Base-by-base conservation (phyloP, 2,329 filamentous ascomycete species). In the Monosporascus ibericus region DNA sequence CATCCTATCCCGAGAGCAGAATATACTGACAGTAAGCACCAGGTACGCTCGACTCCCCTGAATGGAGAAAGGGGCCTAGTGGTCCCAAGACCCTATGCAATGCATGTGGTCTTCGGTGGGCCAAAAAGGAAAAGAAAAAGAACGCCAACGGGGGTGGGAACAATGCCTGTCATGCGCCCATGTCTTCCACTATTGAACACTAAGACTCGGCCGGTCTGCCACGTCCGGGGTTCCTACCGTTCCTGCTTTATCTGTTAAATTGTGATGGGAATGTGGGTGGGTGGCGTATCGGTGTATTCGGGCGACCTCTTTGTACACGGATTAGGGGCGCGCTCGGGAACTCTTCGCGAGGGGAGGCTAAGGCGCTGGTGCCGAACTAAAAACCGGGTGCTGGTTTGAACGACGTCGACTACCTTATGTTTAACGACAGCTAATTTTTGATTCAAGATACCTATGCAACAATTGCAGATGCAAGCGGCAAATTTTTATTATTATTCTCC, bases 11-110 rank as follows among this genome's bases (percentile, higher is more conserved):
- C 8, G 27, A 30, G 27, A 11, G 27, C 9, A 11, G 56, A 47
- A 54, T 55, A 38, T 50, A 42, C 36, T 53, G 17, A 58, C 58
- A 37, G 25, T 42, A 48, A 11, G 27, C 6, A 48, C 5, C 55
- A 86, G 82, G 82, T 36, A 96, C 90, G 0, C 78, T 95, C 40
- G 92, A 96, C 65, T 95, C 90, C 17, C 92, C 92, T 0, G 92
- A 97, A 74, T 97, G 92, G 92, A 81, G 92, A 56, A 96, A 96
- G 69, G 92, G 92, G 0, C 92, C 92, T 0, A 90, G 83, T 57
- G 92, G 92, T 2, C 92, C 92, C 1, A 96, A 97, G 71, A 96
- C 92, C 8, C 74, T 97, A 14, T 97, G 92, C 71, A 97, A 97
- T 72, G 92, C 92, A 7, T 97, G 92, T 67, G 92, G 92, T 38